Evolutionary conservation across 2,329 filamentous ascomycete species (phyloP).

Genomic region (Gaeumannomyces sp.): DNA sequence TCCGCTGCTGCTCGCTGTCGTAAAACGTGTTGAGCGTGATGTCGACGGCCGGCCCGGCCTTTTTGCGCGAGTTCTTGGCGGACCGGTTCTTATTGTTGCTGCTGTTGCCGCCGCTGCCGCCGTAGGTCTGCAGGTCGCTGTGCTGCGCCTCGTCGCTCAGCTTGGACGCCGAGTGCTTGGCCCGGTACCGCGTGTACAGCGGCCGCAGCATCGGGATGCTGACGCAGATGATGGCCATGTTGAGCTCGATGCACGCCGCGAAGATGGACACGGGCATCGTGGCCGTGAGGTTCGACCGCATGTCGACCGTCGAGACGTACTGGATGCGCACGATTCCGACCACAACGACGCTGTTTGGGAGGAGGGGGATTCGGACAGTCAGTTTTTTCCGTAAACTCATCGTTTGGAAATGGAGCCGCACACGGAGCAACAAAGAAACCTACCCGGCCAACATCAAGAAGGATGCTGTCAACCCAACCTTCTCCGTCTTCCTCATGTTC

Average conservation of each 20-base stretch:
- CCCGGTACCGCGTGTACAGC: slow-evolving; percentile 5
- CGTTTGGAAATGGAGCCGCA: no score
- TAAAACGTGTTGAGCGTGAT: not conserved
- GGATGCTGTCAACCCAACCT: slow-evolving; percentile 30
- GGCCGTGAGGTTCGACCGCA: slow-evolving; percentile 29
- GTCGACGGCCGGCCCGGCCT: not conserved
- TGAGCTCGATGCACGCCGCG: slow-evolving; percentile 33
- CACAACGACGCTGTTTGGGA: slow-evolving; percentile 26
- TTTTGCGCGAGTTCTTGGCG: not conserved
- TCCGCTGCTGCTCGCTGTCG: not conserved
- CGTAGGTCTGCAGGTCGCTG: not conserved
- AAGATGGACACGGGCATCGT: slow-evolving; percentile 34
- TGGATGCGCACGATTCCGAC: slow-evolving; percentile 32
- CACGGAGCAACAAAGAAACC: slow-evolving; percentile 7
- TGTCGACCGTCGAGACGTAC: slow-evolving; percentile 31
- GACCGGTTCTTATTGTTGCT: not conserved
- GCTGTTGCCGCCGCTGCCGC: not conserved
- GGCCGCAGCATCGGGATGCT: slow-evolving; percentile 33
- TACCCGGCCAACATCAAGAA: slow-evolving; percentile 31
- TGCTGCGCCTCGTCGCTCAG: slow-evolving; percentile 5
- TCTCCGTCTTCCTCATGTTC: slow-evolving; percentile 29
- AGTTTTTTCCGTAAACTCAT: not conserved
- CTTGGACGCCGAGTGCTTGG: not conserved
- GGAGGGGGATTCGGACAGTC: not conserved
- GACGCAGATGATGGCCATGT: slow-evolving; percentile 34